Conservation (phyloP, 169 alveolate genomes). For the Besnoitia besnoiti region DNA sequence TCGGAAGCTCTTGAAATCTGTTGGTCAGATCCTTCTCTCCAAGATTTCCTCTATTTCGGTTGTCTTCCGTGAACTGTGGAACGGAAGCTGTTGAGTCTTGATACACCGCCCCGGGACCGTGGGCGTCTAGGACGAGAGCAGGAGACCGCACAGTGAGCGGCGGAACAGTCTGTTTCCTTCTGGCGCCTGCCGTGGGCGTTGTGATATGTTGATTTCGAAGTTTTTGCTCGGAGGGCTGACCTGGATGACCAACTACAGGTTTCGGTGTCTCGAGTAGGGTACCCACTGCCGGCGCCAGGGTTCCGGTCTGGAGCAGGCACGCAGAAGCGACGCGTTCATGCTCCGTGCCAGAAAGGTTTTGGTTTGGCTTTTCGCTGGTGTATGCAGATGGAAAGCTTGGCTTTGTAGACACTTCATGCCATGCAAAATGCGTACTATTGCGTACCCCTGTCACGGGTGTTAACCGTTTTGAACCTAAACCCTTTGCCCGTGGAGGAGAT, state of each 20-base stretch:
- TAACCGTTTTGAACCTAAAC: no score
- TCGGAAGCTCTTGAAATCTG: no score
- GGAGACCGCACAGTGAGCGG: not conserved
- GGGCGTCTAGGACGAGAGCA: no score
- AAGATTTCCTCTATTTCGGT: no score
- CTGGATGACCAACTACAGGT: not conserved
- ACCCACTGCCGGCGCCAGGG: not conserved
- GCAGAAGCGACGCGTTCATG: not conserved
- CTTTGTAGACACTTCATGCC: not conserved
- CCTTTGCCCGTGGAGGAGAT: not conserved
- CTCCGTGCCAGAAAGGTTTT: not conserved
- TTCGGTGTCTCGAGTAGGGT: not conserved
- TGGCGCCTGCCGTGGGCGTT: not conserved
- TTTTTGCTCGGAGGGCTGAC: not conserved
- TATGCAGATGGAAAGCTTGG: not conserved
- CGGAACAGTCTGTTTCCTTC: not conserved
- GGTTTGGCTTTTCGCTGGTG: not conserved
- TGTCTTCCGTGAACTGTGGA: no score
- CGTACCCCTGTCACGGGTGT: not conserved
- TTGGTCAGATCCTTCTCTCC: no score
- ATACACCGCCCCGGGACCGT: no score
- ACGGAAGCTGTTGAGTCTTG: no score
- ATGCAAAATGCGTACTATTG: not conserved
- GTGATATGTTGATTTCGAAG: not conserved
- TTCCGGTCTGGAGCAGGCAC: not conserved